Evolutionary conservation across 352 stramenopile genomes (phyloP).

Genomic region (Albugo candida): DNA sequence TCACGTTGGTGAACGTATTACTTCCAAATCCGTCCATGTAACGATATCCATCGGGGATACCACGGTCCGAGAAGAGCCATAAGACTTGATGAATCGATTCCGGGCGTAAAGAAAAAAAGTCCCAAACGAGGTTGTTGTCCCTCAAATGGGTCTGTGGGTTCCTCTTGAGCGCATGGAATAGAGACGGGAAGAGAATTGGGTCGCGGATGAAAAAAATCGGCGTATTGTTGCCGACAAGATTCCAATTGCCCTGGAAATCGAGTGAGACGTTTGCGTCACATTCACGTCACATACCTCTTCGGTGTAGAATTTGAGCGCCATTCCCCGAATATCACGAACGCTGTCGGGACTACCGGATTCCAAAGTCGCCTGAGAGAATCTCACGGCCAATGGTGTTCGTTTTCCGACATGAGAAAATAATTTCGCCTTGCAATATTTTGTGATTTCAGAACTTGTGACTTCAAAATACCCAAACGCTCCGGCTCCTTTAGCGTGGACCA

Average conservation of each 20-base stretch:
- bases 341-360: slow-evolving; percentile 59
- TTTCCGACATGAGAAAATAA: slow-evolving; percentile 62
- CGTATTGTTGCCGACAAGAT: slow-evolving; percentile 80
- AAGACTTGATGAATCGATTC: slow-evolving; percentile 68
- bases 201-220: slow-evolving; percentile 84
- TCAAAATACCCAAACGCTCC: slow-evolving; percentile 86
- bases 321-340: slow-evolving; percentile 62
- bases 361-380: slow-evolving; percentile 44
- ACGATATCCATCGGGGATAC: slow-evolving; percentile 58
- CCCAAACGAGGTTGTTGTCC: slow-evolving; percentile 70
- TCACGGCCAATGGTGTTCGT: slow-evolving; percentile 62
- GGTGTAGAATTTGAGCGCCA: slow-evolving; percentile 83
- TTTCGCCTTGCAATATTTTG: slow-evolving; percentile 50
- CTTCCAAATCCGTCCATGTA: slow-evolving; percentile 81
- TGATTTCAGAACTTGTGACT: slow-evolving; percentile 38
- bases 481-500: slow-evolving; percentile 81
- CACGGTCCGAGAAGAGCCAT: slow-evolving; percentile 72
- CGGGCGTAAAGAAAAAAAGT: slow-evolving; percentile 69
- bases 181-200: slow-evolving; percentile 78
- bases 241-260: slow-evolving; percentile 45
- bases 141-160: slow-evolving; percentile 63
- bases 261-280: background rate
- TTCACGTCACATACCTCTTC: slow-evolving; percentile 22
- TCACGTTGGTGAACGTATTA: slow-evolving; percentile 79
- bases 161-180: slow-evolving; percentile 83